Evolutionary conservation across 495 filamentous ascomycete genomes (phyloP).

Genomic region (Penicillium fimorum): DNA sequence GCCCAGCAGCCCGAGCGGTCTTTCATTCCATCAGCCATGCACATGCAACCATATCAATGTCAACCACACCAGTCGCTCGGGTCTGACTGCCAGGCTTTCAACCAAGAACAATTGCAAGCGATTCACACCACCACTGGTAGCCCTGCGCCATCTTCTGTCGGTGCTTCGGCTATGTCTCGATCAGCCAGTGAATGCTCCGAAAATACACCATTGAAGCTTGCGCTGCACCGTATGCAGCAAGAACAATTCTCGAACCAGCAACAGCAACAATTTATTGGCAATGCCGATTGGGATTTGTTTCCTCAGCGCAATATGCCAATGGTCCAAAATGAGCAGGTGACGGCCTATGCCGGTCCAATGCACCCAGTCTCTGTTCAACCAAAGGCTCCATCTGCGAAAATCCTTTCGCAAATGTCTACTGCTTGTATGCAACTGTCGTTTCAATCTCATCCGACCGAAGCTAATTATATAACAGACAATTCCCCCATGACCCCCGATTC

Average conservation of each 20-base stretch:
- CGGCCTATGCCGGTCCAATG: conserved; percentile 25
- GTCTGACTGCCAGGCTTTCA: conserved; percentile 32
- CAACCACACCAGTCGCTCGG: conserved; percentile 23
- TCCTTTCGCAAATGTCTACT: conserved; percentile 58
- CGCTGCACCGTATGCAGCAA: conserved; percentile 23
- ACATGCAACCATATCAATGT: conserved; percentile 21
- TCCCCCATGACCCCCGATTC: conserved; percentile 50
- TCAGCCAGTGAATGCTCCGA: conserved; percentile 25
- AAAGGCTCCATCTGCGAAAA: conserved; percentile 33
- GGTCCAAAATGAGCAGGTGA: conserved; percentile 23
- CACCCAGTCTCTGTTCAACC: conserved; percentile 43
- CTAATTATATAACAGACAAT: conserved; percentile 34
- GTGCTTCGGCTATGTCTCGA: conserved; percentile 24
- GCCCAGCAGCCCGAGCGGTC: conserved; percentile 17
- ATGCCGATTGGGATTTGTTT: conserved; percentile 32
- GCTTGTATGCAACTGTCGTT: conserved; percentile 18
- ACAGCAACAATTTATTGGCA: conserved; percentile 5
- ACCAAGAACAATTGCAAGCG: conserved; percentile 39
- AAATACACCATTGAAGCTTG: conserved; percentile 18
- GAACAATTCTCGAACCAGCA: conserved; percentile 15
- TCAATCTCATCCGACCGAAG: neutral
- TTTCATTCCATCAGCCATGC: conserved; percentile 7
- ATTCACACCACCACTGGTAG: conserved; percentile 21
- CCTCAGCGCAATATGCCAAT: conserved; percentile 19
- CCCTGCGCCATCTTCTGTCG: conserved; percentile 14